Conservation (phyloP, 2,329 filamentous ascomycete genomes). For the Phyllosticta capitalensis region DNA sequence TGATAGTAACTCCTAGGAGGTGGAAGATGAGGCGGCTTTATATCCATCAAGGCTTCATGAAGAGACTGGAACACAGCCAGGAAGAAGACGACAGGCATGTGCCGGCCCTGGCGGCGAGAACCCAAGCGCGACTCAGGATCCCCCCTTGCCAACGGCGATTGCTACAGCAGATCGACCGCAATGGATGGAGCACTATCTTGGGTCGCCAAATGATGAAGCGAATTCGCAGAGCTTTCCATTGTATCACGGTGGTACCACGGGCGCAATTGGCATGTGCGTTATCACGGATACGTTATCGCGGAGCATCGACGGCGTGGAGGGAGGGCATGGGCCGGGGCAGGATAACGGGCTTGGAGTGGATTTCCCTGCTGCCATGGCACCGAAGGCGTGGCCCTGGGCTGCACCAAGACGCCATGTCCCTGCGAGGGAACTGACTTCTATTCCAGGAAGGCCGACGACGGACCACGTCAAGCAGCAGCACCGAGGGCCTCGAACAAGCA, state of each 20-base stretch:
- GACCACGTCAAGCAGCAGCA: constrained; percentile 7
- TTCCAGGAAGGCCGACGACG: constrained; percentile 12
- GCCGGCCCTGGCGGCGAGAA: background rate
- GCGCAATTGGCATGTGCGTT: constrained; percentile 7
- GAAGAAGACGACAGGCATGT: background rate
- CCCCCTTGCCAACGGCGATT: constrained; percentile 2
- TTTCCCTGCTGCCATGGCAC: constrained; percentile 7
- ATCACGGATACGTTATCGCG: constrained; percentile 11
- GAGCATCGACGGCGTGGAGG: constrained; percentile 6
- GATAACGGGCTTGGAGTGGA: constrained; percentile 10
- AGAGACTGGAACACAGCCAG: background rate
- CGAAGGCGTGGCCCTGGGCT: constrained; percentile 1
- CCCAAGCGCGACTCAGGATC: constrained; percentile 4
- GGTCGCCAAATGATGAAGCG: constrained; percentile 7
- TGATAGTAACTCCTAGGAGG: background rate
- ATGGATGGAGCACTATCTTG: constrained; percentile 7
- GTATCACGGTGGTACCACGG: constrained; percentile 7
- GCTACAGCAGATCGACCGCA: background rate
- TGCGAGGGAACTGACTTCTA: constrained; percentile 11
- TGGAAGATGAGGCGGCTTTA: constrained; percentile 1
- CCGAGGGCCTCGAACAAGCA: constrained; percentile 5
- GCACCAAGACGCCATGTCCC: constrained; percentile 3
- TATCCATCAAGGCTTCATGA: background rate
- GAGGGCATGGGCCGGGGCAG: constrained; percentile 5
- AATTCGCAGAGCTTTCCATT: background rate